phyloP scores from a whole-genome alignment of 192 early-diverging fungal species.

The Diversispora epigaea region DNA sequence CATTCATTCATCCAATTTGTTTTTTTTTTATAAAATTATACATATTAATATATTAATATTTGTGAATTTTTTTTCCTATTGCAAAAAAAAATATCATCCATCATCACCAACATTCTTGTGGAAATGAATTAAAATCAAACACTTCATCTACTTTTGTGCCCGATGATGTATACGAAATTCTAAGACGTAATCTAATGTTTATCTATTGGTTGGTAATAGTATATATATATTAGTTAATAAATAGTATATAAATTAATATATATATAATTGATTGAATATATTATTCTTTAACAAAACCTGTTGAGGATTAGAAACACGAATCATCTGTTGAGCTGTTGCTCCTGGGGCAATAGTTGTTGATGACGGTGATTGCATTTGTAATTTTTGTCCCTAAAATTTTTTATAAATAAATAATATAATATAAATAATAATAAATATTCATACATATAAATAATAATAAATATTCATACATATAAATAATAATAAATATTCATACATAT shows the following conservation, averaged over 20 bases:
- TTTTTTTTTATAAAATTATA: neutral
- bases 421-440: too few relatives aligned
- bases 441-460: too few relatives aligned
- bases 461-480: too few relatives aligned
- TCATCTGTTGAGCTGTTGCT: conserved; percentile 67
- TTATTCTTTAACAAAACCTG: conserved; percentile 40
- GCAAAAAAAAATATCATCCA: neutral
- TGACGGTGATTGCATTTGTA: conserved; percentile 82
- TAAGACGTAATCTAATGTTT: conserved; percentile 55
- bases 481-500: neutral
- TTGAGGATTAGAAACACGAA: conserved; percentile 87
- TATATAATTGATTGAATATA: neutral
- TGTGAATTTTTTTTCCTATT: neutral
- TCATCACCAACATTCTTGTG: conserved; percentile 51
- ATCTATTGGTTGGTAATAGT: conserved; percentile 38
- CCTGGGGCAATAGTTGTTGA: conserved; percentile 62
- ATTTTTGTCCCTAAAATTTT: conserved; percentile 6
- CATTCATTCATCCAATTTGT: too few relatives aligned
- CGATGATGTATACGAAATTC: conserved; percentile 51
- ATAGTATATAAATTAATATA: neutral
- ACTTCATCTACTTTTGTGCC: conserved; percentile 53
- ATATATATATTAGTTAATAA: neutral
- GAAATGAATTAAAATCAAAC: conserved; percentile 58
- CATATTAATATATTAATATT: neutral
- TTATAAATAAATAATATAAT: too few relatives aligned